A percentile compares a stretch with the other conserved stretches of the same genome.
Conservation (phyloP, 2,329 filamentous ascomycete genomes). For the Aureobasidium mangrovei region DNA sequence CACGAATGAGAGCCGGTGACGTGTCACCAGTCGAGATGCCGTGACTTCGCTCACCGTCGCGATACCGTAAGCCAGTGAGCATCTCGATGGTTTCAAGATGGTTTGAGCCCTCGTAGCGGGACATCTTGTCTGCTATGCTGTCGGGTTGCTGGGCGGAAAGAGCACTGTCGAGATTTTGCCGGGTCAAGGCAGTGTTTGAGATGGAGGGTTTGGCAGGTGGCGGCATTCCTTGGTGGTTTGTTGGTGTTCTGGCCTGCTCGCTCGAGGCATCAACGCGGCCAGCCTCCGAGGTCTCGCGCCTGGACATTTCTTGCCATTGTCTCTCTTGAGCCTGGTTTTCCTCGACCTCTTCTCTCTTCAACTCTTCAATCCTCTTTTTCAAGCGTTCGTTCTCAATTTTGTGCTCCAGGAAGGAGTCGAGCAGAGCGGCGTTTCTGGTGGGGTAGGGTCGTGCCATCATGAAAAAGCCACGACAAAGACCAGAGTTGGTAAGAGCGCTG, state of each 20-base stretch:
- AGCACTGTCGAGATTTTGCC: constrained; percentile 70
- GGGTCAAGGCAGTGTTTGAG: constrained; percentile 61
- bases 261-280: constrained; percentile 31
- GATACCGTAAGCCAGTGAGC: constrained; percentile 79
- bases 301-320: constrained; percentile 43
- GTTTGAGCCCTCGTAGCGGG: constrained; percentile 63
- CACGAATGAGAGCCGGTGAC: constrained; percentile 72
- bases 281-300: constrained; percentile 33
- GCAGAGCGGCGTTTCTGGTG: constrained; percentile 71
- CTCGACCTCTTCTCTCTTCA: constrained; percentile 77
- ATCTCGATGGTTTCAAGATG: constrained; percentile 88
- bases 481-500: constrained; percentile 40
- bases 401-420: constrained; percentile 92
- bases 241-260: constrained; percentile 18
- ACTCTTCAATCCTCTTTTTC: constrained; percentile 71
- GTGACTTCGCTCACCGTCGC: constrained; percentile 77
- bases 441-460: constrained; percentile 88
- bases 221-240: constrained; percentile 49
- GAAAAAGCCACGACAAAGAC: constrained; percentile 81
- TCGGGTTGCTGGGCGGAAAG: constrained; percentile 58
- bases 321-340: constrained; percentile 60
- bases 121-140: constrained; percentile 77
- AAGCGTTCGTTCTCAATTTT: constrained; percentile 93
- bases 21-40: constrained; percentile 81
- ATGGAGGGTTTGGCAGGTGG: constrained; percentile 55